Evolutionary conservation across 257 asterid species (phyloP).

Genomic region (Voacanga thouarsii): DNA sequence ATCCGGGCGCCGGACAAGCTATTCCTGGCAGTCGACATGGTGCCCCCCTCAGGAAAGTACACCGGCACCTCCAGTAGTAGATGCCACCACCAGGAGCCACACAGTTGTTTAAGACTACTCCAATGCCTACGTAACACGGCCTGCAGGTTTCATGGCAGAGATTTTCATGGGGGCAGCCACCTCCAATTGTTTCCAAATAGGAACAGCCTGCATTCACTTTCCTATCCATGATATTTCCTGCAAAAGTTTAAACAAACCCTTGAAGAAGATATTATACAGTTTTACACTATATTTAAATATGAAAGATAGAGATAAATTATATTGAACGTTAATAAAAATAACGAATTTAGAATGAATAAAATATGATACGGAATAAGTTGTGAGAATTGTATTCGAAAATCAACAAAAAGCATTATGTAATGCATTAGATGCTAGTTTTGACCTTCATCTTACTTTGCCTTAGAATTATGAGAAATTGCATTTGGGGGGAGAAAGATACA

Average conservation of each 20-base stretch:
- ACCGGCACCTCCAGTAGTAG: constrained; percentile 11
- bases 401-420: too few relatives aligned
- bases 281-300: not conserved
- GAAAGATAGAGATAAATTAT: too few relatives aligned
- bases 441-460: too few relatives aligned
- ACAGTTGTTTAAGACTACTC: not conserved
- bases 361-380: too few relatives aligned
- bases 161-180: constrained; percentile 23
- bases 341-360: too few relatives aligned
- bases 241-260: not conserved
- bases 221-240: not conserved
- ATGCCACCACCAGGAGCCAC: constrained; percentile 17
- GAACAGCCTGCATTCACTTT: not conserved
- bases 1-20: constrained; percentile 13
- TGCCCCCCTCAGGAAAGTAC: constrained; percentile 12
- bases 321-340: too few relatives aligned
- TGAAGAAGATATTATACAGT: too few relatives aligned
- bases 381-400: too few relatives aligned
- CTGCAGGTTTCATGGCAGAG: constrained; percentile 21
- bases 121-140: constrained; percentile 20
- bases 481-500: too few relatives aligned
- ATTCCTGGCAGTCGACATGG: constrained; percentile 14
- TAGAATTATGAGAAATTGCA: too few relatives aligned
- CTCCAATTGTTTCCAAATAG: constrained; percentile 14
- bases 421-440: too few relatives aligned